Percentiles rank a stretch among this genome's conserved stretches.
Evolutionary conservation across 345 rosid species (phyloP).

Genomic region (Aegle marmelos): DNA sequence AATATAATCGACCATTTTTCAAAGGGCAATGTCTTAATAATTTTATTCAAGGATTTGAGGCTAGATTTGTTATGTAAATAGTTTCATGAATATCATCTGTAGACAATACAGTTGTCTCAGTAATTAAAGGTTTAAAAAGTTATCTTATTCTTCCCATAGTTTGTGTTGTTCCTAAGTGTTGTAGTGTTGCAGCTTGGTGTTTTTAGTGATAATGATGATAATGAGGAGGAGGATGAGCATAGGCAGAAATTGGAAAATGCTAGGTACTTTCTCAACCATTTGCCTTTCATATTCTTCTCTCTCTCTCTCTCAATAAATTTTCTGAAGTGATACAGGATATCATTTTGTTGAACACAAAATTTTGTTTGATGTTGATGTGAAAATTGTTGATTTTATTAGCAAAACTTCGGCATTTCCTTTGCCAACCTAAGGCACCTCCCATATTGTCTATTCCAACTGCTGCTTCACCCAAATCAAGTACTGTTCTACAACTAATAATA

Average conservation of each 20-base stretch:
- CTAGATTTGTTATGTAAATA: background rate
- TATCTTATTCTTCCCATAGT: background rate
- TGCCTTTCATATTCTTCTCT: background rate
- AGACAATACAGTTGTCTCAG: background rate
- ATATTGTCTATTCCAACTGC: background rate
- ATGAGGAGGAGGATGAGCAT: slow-evolving; percentile 36
- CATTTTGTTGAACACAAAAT: background rate
- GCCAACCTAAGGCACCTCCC: background rate
- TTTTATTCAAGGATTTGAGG: too few relatives aligned
- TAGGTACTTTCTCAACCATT: slow-evolving; percentile 36
- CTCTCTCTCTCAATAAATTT: background rate
- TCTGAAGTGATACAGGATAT: background rate
- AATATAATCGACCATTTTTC: background rate
- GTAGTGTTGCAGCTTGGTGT: slow-evolving; percentile 44
- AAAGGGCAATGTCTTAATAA: background rate
- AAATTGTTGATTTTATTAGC: background rate
- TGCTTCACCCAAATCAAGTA: background rate
- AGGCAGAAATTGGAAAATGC: slow-evolving; percentile 34
- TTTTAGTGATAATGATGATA: slow-evolving; percentile 27
- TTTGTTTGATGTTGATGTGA: background rate
- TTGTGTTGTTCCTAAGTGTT: background rate
- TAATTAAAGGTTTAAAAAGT: background rate
- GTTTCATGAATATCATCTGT: too few relatives aligned
- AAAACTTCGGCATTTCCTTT: background rate
- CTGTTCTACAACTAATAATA: background rate